Evolutionary conservation across 176 grass and related monocot genomes (phyloP), one percentile per base, ranked within the genome.

Genomic region (Triticum timopheevii): DNA sequence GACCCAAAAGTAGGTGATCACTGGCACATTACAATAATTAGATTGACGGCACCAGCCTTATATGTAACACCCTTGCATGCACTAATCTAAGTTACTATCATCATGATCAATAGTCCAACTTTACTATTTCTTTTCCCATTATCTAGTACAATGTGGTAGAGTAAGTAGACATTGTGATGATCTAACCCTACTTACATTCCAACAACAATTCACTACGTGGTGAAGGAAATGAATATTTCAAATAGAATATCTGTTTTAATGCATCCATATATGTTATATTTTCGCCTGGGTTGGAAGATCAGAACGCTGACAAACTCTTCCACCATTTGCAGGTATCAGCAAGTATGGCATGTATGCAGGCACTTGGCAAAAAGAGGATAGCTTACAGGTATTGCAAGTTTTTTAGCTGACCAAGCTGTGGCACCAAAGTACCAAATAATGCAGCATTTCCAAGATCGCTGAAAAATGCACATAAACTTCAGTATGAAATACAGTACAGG

Each of bases 371-470:
- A 16, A 65, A 25, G n/a, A 75, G 79, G 33, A 73, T 40, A 88
- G 92, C 95, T 93, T 92, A 98, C 95, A 95, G 82, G 85, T 98
- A 98, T 58, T 98, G 95, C 76, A 98, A 87, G 87, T 98, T 98
- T 88, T 93, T 95, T 13, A 98, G 93, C 81, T 95, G 93, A n/a
- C 95, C 95, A 81, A 98, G 93, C 80, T 95, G 91, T 1, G 93
- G 85, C 16, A 98, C 95, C 78, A 98, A 88, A 61, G 91, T 93
- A 89, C 95, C 95, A 85, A 93, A 98, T 66, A 98, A 67, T 27
- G 88, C 91, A 73, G 95, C 95, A 92, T 97, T 97, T 83, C 95
- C 95, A 90, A 97, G 95, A 97, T 97, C 95, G 69, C 95, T 97
- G 84, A 63, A 69, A 91, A 47, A 85, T 36, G 24, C 24, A 25